Percentiles rank a stretch among this genome's conserved stretches.
These are phyloP conservation scores for Vigna trinervia DNA, from an alignment of 306 rosid species.

Conservation along the genomic window DNA sequence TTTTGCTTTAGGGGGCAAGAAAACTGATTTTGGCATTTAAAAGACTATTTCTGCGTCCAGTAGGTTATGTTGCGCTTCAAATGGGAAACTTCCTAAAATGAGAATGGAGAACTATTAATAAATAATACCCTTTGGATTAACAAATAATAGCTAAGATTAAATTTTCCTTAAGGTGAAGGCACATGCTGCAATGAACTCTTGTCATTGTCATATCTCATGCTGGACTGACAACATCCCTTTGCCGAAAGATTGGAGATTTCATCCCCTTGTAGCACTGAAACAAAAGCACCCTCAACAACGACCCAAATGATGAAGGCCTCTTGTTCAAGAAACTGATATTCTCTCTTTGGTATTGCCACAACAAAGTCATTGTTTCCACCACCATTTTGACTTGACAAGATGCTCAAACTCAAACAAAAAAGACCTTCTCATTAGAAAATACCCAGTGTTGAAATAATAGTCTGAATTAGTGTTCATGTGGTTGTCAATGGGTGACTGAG, in stretches of 20 bases:
- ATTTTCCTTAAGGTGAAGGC: background rate
- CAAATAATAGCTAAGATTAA: background rate
- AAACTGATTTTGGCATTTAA: background rate
- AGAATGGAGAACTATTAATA: background rate
- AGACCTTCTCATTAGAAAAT: constrained; percentile 73
- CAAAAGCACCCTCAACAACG: no score
- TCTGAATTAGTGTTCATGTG: constrained; percentile 39
- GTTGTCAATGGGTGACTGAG: background rate
- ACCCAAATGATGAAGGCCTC: constrained; percentile 75
- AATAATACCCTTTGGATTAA: background rate
- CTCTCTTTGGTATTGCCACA: constrained; percentile 69
- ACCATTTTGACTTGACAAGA: constrained; percentile 65
- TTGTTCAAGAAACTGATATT: constrained; percentile 65
- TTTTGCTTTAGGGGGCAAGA: constrained; percentile 34
- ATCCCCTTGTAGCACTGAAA: no score
- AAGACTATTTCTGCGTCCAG: background rate
- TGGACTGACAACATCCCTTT: no score
- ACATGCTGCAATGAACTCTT: background rate
- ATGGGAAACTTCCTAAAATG: background rate
- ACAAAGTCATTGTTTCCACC: constrained; percentile 57
- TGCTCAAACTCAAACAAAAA: constrained; percentile 83
- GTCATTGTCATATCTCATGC: no score
- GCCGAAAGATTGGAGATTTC: no score
- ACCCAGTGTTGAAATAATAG: constrained; percentile 47
- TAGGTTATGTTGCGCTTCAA: background rate